Conservation (phyloP, 179 eudicot species). For the Beta macrorhiza region DNA sequence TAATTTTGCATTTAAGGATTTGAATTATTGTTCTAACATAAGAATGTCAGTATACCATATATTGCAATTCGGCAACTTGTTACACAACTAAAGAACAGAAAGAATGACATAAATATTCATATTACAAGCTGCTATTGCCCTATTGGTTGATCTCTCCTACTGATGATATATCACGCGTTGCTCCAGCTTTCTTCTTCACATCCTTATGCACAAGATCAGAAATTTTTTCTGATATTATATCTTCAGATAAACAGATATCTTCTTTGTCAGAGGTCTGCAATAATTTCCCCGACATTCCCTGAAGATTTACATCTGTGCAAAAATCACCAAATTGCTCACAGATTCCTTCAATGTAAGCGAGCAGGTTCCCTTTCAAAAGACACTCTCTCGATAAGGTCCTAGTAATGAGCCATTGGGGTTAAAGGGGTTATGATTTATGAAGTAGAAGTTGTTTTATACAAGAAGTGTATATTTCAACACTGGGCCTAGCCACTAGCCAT, state of each 20-base stretch:
- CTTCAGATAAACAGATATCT: conserved; percentile 20
- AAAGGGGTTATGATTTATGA: no score
- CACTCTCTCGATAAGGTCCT: no score
- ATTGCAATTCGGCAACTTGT: conserved; percentile 7
- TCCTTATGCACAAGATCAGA: conserved; percentile 3
- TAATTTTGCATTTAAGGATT: neutral
- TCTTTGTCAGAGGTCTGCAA: conserved; percentile 34
- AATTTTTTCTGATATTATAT: neutral
- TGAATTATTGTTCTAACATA: neutral
- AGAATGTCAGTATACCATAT: conserved; percentile 8
- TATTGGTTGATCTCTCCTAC: conserved; percentile 62
- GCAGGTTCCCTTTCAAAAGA: conserved; percentile 52
- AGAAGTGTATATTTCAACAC: no score
- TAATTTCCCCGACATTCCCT: conserved; percentile 43
- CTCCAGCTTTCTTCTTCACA: conserved; percentile 40
- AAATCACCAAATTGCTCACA: conserved; percentile 40
- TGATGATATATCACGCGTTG: conserved; percentile 55
- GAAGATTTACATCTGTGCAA: conserved; percentile 45
- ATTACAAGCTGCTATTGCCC: conserved; percentile 19
- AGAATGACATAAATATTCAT: neutral
- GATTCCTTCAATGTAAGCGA: conserved; percentile 36
- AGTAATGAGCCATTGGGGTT: no score
- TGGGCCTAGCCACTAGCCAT: no score
- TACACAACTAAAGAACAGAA: conserved; percentile 14
- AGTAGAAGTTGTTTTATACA: no score